phyloP scores from a whole-genome alignment of 768 basidiomycete genomes.

The Kwoniella shandongensis region DNA sequence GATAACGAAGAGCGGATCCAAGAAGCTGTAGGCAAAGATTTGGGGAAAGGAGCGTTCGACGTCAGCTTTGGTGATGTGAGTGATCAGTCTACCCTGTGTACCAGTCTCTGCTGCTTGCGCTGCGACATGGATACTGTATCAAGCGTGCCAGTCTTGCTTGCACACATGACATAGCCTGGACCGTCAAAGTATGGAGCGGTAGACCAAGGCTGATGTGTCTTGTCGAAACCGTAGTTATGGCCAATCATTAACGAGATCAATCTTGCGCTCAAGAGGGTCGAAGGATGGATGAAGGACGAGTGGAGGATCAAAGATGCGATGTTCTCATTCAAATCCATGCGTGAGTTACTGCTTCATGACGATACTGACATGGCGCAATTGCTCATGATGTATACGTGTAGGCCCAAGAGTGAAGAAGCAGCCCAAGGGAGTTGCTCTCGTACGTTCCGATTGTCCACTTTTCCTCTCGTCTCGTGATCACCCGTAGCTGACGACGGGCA shows the following conservation, averaged over 20 bases:
- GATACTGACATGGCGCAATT: slow-evolving; percentile 4
- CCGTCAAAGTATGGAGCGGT: too few species aligned
- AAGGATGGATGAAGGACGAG: slow-evolving; percentile 51
- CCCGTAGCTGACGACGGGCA: neutral
- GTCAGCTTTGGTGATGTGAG: slow-evolving; percentile 42
- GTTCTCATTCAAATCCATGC: slow-evolving; percentile 41
- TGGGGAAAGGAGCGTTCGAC: slow-evolving; percentile 44
- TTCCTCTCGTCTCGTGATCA: neutral
- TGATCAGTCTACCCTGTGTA: neutral
- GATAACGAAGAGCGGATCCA: slow-evolving; percentile 47
- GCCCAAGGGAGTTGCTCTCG: slow-evolving; percentile 48
- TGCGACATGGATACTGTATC: too few species aligned
- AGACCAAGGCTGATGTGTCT: slow-evolving; percentile 1
- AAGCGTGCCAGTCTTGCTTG: too few species aligned
- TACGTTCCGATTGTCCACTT: slow-evolving; percentile 15
- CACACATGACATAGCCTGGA: too few species aligned
- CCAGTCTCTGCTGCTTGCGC: too few species aligned
- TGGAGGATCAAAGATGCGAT: slow-evolving; percentile 40
- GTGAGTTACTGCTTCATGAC: slow-evolving; percentile 23
- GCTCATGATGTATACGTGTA: neutral
- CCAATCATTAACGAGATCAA: slow-evolving; percentile 45
- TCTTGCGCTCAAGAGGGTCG: slow-evolving; percentile 41
- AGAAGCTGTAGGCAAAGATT: slow-evolving; percentile 39
- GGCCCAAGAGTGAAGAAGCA: slow-evolving; percentile 49
- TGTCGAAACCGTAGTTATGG: slow-evolving; percentile 23